A percentile compares a stretch with the other conserved stretches of the same genome.
Evolutionary conservation across 495 filamentous ascomycete genomes (phyloP).

Genomic region (Penicillium arizonense): DNA sequence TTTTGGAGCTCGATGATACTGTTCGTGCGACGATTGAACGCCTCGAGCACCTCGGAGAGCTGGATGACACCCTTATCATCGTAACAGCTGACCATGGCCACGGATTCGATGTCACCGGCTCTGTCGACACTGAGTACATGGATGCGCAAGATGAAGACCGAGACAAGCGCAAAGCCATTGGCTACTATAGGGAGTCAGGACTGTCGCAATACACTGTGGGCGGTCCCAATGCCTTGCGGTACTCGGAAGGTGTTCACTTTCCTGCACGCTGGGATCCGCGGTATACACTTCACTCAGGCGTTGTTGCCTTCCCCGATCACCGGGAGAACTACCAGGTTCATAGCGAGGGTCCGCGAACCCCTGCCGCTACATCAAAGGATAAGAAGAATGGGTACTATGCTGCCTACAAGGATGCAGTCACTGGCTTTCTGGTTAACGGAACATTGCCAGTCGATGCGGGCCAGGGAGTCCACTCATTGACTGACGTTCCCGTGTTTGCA

Average conservation of each 20-base stretch:
- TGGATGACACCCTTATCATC: conserved; percentile 66
- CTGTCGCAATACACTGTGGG: conserved; percentile 63
- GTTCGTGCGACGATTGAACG: conserved; percentile 63
- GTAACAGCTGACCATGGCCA: conserved; percentile 78
- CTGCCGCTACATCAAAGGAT: conserved; percentile 40
- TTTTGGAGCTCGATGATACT: conserved; percentile 75
- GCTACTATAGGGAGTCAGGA: conserved; percentile 63
- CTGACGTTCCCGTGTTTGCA: conserved; percentile 73
- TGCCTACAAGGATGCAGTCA: conserved; percentile 59
- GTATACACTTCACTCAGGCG: conserved; percentile 66
- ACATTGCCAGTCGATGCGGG: conserved; percentile 55
- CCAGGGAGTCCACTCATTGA: conserved; percentile 70
- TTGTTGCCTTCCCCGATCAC: conserved; percentile 63
- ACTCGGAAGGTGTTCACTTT: conserved; percentile 66
- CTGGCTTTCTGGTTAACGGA: conserved; percentile 66
- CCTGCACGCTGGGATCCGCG: conserved; percentile 74
- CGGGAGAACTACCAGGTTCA: conserved; percentile 66
- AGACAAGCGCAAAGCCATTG: conserved; percentile 64
- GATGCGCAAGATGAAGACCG: conserved; percentile 57
- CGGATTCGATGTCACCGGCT: conserved; percentile 65
- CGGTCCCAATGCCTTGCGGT: conserved; percentile 40
- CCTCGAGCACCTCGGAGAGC: conserved; percentile 51
- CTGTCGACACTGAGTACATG: conserved; percentile 58
- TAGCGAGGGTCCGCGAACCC: conserved; percentile 52
- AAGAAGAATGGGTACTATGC: conserved; percentile 53